phyloP scores from a whole-genome alignment of 441 rosid genomes.

The Pelargonium cotyledonis region DNA sequence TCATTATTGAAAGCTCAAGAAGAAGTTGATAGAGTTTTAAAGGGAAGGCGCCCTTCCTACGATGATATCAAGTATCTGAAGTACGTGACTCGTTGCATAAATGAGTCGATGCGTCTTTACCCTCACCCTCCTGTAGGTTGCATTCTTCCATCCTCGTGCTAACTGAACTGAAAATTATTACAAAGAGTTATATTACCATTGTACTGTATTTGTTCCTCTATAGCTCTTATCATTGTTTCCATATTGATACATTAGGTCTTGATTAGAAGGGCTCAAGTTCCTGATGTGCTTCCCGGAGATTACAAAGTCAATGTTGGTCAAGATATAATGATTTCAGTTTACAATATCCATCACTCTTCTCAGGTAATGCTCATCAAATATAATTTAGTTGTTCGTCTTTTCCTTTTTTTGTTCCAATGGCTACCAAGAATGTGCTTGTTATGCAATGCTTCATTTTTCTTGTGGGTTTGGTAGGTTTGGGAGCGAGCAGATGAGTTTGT shows the following conservation, averaged over 20 bases:
- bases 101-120: conserved; percentile 81
- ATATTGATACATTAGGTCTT: conserved; percentile 41
- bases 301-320: conserved; percentile 82
- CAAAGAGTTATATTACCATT: too few relatives aligned
- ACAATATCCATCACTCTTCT: conserved; percentile 81
- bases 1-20: conserved; percentile 69
- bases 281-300: conserved; percentile 80
- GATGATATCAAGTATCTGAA: conserved; percentile 76
- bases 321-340: conserved; percentile 93
- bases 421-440: background rate
- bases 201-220: background rate
- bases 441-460: conserved; percentile 3
- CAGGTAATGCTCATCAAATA: conserved; percentile 28
- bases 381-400: background rate
- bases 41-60: conserved; percentile 59
- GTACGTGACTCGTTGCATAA: conserved; percentile 74
- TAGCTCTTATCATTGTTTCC: background rate
- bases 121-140: conserved; percentile 95
- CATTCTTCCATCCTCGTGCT: conserved; percentile 18
- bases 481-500: conserved; percentile 80
- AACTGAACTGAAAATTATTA: background rate
- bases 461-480: conserved; percentile 60
- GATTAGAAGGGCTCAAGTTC: conserved; percentile 78
- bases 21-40: conserved; percentile 75
- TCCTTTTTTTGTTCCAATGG: background rate